These are phyloP conservation scores for Magnusiomyces clavatus DNA, from an alignment of 1,139 yeast species.

Conservation along the genomic window DNA sequence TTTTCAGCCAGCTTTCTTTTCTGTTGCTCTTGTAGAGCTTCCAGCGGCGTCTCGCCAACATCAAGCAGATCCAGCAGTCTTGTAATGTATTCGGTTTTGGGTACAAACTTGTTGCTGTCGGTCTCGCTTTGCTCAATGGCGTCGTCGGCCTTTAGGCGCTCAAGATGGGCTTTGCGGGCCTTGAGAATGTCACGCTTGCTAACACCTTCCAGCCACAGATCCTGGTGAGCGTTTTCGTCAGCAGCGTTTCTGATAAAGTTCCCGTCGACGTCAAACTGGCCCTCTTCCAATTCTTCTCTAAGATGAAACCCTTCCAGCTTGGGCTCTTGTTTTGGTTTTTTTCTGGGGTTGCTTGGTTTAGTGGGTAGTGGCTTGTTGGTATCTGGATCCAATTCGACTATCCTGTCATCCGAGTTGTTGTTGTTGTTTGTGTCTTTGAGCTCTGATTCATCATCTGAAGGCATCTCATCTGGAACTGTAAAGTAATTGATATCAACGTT, in stretches of 20 bases:
- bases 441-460: background rate
- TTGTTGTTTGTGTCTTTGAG: conserved; percentile 19
- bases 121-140: conserved; percentile 5
- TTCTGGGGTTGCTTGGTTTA: conserved; percentile 7
- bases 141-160: conserved; percentile 33
- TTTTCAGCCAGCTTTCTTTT: conserved; percentile 14
- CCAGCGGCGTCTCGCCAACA: conserved; percentile 59
- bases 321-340: conserved; percentile 29
- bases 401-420: conserved; percentile 24
- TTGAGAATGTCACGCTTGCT: conserved; percentile 41
- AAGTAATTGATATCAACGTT: conserved; percentile 22
- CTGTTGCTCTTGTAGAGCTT: conserved; percentile 36
- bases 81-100: conserved; percentile 3
- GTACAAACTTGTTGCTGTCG: background rate
- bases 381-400: conserved; percentile 20
- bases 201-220: conserved; percentile 43
- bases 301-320: conserved; percentile 58
- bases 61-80: conserved; percentile 37
- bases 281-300: conserved; percentile 49
- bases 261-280: conserved; percentile 56
- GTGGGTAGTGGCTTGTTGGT: conserved; percentile 13
- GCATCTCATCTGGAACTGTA: too few species aligned
- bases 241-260: conserved; percentile 43
- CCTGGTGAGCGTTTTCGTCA: conserved; percentile 38
- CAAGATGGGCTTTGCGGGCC: conserved; percentile 35